phyloP scores from a whole-genome alignment of 1,284 basidiomycete genomes.

The Melampsora larici-populina region DNA sequence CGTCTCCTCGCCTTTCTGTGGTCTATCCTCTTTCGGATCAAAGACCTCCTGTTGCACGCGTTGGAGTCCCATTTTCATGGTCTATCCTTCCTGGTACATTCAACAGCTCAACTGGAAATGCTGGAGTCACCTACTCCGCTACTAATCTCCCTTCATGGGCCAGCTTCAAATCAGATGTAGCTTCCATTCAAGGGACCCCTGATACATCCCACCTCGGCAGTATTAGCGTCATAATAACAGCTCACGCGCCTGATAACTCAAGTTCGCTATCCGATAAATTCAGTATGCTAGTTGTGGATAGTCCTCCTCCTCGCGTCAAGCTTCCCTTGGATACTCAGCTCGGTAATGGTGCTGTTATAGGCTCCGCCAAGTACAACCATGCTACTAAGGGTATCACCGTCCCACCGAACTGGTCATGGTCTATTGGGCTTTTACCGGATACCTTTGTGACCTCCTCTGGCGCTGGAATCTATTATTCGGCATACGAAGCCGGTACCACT shows the following conservation, averaged over 20 bases:
- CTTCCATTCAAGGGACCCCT: constrained; percentile 48
- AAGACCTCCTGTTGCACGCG: constrained; percentile 49
- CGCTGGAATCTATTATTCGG: constrained; percentile 29
- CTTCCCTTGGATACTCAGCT: constrained; percentile 28
- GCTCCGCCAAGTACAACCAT: constrained; percentile 32
- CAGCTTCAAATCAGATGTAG: constrained; percentile 46
- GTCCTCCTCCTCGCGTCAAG: constrained; percentile 19
- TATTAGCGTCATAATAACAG: constrained; percentile 14
- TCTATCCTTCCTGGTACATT: constrained; percentile 49
- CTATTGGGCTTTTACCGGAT: constrained; percentile 34
- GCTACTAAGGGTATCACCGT: constrained; percentile 35
- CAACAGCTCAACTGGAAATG: constrained; percentile 39
- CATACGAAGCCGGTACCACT: constrained; percentile 29
- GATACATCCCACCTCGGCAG: constrained; percentile 27
- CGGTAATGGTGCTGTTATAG: constrained; percentile 33
- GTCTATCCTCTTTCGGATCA: constrained; percentile 46
- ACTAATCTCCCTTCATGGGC: constrained; percentile 49
- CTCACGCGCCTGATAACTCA: constrained; percentile 13
- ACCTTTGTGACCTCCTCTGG: constrained; percentile 23
- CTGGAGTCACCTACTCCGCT: constrained; percentile 44
- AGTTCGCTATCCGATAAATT: constrained; percentile 25
- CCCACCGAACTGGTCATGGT: constrained; percentile 43
- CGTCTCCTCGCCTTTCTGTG: constrained; percentile 36
- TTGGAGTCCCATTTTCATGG: constrained; percentile 48
- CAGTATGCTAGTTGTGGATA: constrained; percentile 26